A percentile compares a stretch with the other conserved stretches of the same genome.
Evolutionary conservation across 2,329 filamentous ascomycete genomes (phyloP).

Genomic region (Pseudogymnoascus sp.): DNA sequence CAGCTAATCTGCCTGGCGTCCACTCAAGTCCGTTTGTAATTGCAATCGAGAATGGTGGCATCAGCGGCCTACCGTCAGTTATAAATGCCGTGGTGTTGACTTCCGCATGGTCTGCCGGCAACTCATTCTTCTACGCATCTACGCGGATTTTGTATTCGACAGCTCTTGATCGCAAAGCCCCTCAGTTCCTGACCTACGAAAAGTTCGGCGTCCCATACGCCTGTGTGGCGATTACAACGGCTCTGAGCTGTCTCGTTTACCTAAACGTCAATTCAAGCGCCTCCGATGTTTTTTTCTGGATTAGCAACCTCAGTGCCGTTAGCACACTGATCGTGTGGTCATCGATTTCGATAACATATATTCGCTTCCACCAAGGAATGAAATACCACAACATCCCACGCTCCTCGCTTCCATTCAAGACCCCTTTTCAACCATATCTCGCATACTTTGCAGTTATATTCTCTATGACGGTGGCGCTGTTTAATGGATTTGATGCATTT

Average conservation of each 20-base stretch:
- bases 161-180: slow-evolving; percentile 45
- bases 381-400: not conserved
- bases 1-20: slow-evolving; percentile 34
- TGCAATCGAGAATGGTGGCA: slow-evolving; percentile 42
- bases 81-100: slow-evolving; percentile 51
- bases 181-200: slow-evolving; percentile 42
- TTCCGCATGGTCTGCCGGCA: slow-evolving; percentile 47
- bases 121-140: slow-evolving; percentile 46
- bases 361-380: not conserved
- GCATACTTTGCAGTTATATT: not conserved
- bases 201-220: slow-evolving; percentile 44
- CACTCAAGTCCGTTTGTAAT: slow-evolving; percentile 44
- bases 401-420: not conserved
- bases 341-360: not conserved
- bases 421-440: not conserved
- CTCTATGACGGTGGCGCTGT: too few species aligned
- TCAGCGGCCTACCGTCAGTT: slow-evolving; percentile 41
- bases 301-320: slow-evolving; percentile 39
- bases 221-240: slow-evolving; percentile 36
- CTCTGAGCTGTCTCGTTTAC: slow-evolving; percentile 41
- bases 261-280: slow-evolving; percentile 38
- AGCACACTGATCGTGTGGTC: too few species aligned
- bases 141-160: slow-evolving; percentile 46
- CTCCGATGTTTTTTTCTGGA: slow-evolving; percentile 46
- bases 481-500: not conserved